Evolutionary conservation across 176 grass and related monocot genomes (phyloP).

Genomic region (Rhynchospora tenuis): DNA sequence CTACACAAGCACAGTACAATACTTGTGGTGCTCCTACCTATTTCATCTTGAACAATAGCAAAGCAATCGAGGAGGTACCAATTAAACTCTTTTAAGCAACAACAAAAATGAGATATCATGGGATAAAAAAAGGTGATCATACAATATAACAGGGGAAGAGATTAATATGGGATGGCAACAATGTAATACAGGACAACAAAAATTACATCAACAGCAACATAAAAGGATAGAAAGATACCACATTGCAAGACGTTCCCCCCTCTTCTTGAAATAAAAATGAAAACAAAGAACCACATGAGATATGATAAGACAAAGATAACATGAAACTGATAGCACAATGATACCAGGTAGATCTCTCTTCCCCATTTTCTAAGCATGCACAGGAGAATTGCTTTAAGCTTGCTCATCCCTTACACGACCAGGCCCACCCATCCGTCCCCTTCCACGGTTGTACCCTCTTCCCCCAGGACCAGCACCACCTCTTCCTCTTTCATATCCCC

Average conservation of each 20-base stretch:
- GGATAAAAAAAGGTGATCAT: not conserved
- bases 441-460: constrained; percentile 23
- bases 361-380: constrained; percentile 10
- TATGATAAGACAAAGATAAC: constrained; percentile 11
- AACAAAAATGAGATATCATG: not conserved
- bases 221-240: constrained; percentile 74
- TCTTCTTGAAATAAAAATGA: not conserved
- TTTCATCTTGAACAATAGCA: not conserved
- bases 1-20: not conserved
- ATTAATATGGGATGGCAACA: not conserved
- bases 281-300: not conserved
- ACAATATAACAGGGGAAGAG: not conserved
- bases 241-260: constrained; percentile 25
- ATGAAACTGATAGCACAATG: not conserved
- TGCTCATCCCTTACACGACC: not conserved
- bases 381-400: not conserved
- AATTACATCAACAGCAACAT: constrained; percentile 30
- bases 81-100: not conserved
- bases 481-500: constrained; percentile 29
- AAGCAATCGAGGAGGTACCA: not conserved
- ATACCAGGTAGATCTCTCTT: not conserved
- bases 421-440: not conserved
- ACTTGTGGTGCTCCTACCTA: not conserved
- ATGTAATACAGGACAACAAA: not conserved
- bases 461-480: constrained; percentile 12